Percentiles rank a stretch among this genome's conserved stretches.
These are phyloP conservation scores for Penicillium aurantiogriseum DNA, from an alignment of 2,329 filamentous ascomycete genomes.

Conservation along the genomic window DNA sequence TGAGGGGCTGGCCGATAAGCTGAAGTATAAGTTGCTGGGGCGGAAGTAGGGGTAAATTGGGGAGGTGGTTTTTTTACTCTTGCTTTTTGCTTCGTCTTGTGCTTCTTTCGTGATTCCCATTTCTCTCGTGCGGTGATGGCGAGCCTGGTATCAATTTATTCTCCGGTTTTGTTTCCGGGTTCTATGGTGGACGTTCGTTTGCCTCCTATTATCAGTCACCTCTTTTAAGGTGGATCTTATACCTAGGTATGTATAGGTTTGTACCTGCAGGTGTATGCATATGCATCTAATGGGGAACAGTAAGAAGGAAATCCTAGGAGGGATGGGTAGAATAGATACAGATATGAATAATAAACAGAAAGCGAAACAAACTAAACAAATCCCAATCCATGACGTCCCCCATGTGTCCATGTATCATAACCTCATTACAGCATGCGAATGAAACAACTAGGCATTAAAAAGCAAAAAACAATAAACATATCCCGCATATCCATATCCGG, in stretches of 20 bases:
- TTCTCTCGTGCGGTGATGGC: constrained; percentile 4
- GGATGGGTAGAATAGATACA: background rate
- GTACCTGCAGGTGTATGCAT: background rate
- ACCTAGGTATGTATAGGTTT: no score
- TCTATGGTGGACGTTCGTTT: background rate
- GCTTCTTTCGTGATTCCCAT: constrained; percentile 25
- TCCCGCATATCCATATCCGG: constrained; percentile 5
- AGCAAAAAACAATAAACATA: constrained; percentile 2
- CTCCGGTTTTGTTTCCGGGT: background rate
- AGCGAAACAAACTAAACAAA: background rate
- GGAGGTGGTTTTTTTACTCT: background rate
- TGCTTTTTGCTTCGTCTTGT: background rate
- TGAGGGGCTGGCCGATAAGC: constrained; percentile 48
- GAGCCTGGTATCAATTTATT: background rate
- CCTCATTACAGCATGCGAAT: constrained; percentile 22
- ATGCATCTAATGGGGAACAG: background rate
- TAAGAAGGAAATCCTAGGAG: background rate
- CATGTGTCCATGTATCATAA: constrained; percentile 24
- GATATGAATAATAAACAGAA: background rate
- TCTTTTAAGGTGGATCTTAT: background rate
- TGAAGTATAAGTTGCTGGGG: constrained; percentile 47
- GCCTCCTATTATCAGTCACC: background rate
- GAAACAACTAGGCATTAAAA: constrained; percentile 2
- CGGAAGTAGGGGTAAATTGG: constrained; percentile 21
- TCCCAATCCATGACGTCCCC: constrained; percentile 2